Evolutionary conservation across 345 rosid species (phyloP), one percentile per base, ranked within the genome.

Genomic region (Salix viminalis): DNA sequence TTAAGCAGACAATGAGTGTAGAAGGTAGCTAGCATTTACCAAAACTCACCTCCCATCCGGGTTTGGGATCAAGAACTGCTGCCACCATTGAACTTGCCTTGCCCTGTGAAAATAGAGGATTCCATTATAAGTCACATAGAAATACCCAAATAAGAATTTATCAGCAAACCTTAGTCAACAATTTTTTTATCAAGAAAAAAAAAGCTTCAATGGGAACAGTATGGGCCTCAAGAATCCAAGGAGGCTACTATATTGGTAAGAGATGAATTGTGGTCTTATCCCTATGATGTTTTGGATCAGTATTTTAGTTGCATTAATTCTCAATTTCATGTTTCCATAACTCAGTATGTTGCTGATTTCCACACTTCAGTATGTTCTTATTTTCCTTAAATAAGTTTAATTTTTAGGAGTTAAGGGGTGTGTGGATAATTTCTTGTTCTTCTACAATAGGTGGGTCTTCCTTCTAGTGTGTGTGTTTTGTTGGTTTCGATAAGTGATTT

Each of bases 41-140:
- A 79, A 61, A 67, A 75, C 89, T 75, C 65, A 95, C 99, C 84
- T 88, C 85, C 97, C 96, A 93, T 71, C 88, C 94, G 36, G 94
- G 88, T 78, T 90, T 79, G 36, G 99, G 99, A 86, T 64, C 83
- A 70, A 95, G 93, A 68, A 88, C 89, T 28, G 92, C 88, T 67
- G 97, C 97, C 73, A 89, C 97, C 99, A 95, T 90, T 67, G 96
- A 89, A 83, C 99, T 95, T 84, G 94, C 97, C 82, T 91, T 95
- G 56, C 99, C 99, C 99, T 95, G 78, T 52, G 67, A 75, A 46
- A 74, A 69, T 4, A 61, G 12, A 26, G 6, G 6, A 70, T 13
- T 39, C 7, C 39, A 32, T 65, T 24, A 16, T 46, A 46, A 28
- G 19, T 7, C 44, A 11, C 5, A 72, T 48, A 58, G 42, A 48